Conservation (phyloP, 192 early-diverging fungal species). For the Backusella luteola region DNA sequence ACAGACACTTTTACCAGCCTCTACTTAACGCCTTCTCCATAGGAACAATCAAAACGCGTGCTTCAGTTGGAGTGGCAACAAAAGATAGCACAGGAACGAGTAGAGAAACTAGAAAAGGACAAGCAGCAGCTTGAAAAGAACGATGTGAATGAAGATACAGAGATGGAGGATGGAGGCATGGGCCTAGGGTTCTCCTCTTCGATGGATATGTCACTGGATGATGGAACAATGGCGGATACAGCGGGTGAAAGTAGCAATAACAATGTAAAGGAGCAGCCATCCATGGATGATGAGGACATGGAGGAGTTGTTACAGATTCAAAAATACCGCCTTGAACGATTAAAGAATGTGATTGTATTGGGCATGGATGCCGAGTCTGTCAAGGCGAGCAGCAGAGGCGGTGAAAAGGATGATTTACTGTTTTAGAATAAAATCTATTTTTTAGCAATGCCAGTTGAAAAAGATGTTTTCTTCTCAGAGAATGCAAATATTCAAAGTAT, state of each 20-base stretch:
- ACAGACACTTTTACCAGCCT: background rate
- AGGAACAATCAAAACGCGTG: constrained; percentile 37
- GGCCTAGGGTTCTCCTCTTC: constrained; percentile 1
- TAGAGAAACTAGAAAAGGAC: constrained; percentile 14
- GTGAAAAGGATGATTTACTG: constrained; percentile 30
- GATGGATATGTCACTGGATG: constrained; percentile 16
- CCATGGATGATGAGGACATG: constrained; percentile 33
- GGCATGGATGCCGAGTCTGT: constrained; percentile 32
- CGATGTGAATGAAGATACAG: background rate
- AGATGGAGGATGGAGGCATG: constrained; percentile 14
- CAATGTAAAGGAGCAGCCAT: background rate
- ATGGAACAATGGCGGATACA: constrained; percentile 1
- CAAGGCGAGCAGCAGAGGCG: constrained; percentile 16
- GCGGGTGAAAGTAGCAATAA: background rate
- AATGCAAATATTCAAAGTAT: background rate
- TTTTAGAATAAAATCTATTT: constrained; percentile 11
- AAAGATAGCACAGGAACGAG: constrained; percentile 9
- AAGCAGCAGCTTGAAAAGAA: constrained; percentile 11
- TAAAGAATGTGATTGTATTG: constrained; percentile 28
- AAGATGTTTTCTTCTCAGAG: no score
- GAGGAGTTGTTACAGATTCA: constrained; percentile 33
- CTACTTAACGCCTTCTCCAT: no score
- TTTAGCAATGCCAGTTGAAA: no score
- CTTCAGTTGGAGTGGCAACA: constrained; percentile 26
- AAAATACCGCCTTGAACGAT: constrained; percentile 26